Percentiles rank a stretch among this genome's conserved stretches.
These are phyloP conservation scores for Solanum pinnatisectum DNA, from an alignment of 257 asterid genomes.

Conservation along the genomic window DNA sequence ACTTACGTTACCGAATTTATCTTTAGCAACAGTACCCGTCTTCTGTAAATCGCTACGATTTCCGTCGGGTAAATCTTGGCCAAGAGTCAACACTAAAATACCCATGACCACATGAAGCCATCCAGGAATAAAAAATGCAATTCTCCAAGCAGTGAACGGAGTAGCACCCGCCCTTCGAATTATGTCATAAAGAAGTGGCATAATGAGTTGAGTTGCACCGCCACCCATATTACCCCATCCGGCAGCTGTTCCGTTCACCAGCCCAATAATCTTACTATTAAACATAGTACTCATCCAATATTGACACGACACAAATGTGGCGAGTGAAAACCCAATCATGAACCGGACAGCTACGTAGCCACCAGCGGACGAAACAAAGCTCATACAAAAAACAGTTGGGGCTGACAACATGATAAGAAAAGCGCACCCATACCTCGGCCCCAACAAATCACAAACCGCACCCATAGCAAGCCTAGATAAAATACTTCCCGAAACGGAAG, in stretches of 20 bases:
- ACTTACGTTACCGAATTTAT: slow-evolving; percentile 39
- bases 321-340: slow-evolving; percentile 56
- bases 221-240: slow-evolving; percentile 85
- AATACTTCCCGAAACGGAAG: slow-evolving; percentile 56
- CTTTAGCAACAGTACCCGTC: slow-evolving; percentile 41
- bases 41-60: slow-evolving; percentile 37
- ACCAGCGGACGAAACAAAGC: slow-evolving; percentile 24
- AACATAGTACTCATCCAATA: slow-evolving; percentile 62
- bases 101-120: slow-evolving; percentile 58
- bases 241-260: slow-evolving; percentile 51
- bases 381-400: slow-evolving; percentile 50
- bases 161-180: slow-evolving; percentile 30
- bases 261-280: slow-evolving; percentile 37
- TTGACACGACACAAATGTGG: slow-evolving; percentile 60
- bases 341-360: slow-evolving; percentile 47
- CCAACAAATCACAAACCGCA: slow-evolving; percentile 48
- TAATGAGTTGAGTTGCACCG: slow-evolving; percentile 54
- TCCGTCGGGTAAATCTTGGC: slow-evolving; percentile 68
- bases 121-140: slow-evolving; percentile 55
- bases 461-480: slow-evolving; percentile 64
- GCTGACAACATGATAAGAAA: slow-evolving; percentile 44
- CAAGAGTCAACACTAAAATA: slow-evolving; percentile 41
- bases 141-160: slow-evolving; percentile 57
- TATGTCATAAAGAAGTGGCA: slow-evolving; percentile 48
- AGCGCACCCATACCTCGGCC: slow-evolving; percentile 55